These are phyloP conservation scores for Sicyos baderoa DNA, from an alignment of 306 rosid species.

Conservation along the genomic window DNA sequence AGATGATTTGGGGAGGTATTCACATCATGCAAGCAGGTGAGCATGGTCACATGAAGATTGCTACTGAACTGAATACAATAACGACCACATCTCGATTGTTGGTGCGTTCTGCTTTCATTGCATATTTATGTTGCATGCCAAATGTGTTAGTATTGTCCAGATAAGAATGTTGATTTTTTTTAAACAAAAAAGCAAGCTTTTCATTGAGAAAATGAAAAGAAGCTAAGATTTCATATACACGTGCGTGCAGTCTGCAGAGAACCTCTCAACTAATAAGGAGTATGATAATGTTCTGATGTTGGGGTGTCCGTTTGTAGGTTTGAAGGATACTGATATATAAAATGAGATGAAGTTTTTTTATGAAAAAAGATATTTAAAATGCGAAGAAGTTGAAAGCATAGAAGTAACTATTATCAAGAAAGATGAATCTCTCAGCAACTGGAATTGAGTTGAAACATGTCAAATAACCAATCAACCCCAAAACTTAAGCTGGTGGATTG, in stretches of 20 bases:
- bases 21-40: slow-evolving; percentile 95
- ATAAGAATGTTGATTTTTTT: slow-evolving; percentile 5
- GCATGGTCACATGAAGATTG: slow-evolving; percentile 98
- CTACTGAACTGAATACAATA: slow-evolving; percentile 86
- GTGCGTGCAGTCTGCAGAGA: too few relatives aligned
- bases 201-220: too few relatives aligned
- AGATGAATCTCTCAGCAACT: neutral
- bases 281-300: too few relatives aligned
- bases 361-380: too few relatives aligned
- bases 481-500: too few relatives aligned
- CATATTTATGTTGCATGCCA: slow-evolving; percentile 40
- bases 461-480: too few relatives aligned
- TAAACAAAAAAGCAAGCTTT: too few relatives aligned
- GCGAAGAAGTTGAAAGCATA: neutral
- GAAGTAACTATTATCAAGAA: slow-evolving; percentile 1
- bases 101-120: slow-evolving; percentile 89
- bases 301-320: too few relatives aligned
- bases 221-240: too few relatives aligned
- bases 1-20: slow-evolving; percentile 65
- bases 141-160: slow-evolving; percentile 29
- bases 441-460: slow-evolving; percentile 11
- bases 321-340: too few relatives aligned
- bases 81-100: slow-evolving; percentile 48
- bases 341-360: too few relatives aligned
- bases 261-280: too few relatives aligned